A percentile compares a stretch with the other conserved stretches of the same genome.
Evolutionary conservation across 345 rosid genomes (phyloP).

Genomic region (Salix udensis): DNA sequence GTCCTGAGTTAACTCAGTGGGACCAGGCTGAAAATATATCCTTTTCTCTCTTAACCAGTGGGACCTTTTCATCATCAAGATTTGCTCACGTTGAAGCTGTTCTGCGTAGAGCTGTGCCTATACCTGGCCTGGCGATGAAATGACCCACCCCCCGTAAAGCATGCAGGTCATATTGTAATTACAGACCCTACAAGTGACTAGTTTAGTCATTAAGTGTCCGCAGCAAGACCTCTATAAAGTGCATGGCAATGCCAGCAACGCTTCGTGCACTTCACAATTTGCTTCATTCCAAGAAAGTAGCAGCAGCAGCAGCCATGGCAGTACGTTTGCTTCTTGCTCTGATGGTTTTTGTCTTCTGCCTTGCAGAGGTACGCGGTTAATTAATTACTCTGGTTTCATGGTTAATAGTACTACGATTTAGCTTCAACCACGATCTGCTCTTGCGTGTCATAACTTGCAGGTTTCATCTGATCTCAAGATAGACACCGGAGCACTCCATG

Average conservation of each 20-base stretch:
- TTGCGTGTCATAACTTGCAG: background rate
- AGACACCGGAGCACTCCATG: constrained; percentile 3
- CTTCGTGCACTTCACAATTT: background rate
- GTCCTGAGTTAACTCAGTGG: background rate
- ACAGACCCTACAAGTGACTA: background rate
- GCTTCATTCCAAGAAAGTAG: background rate
- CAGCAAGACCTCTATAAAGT: constrained; percentile 19
- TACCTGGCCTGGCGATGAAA: background rate
- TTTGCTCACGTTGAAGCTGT: too few species aligned
- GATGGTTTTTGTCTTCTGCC: constrained; percentile 12
- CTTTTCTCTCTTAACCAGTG: too few species aligned
- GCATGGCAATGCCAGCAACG: background rate
- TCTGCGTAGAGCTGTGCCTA: too few species aligned
- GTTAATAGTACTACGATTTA: background rate
- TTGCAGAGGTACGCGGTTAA: constrained; percentile 16
- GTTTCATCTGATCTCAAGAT: constrained; percentile 28
- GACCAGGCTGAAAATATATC: too few species aligned
- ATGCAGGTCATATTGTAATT: constrained; percentile 1
- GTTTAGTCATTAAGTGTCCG: background rate
- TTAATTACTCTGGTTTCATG: background rate
- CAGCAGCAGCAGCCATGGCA: constrained; percentile 1
- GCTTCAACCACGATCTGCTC: background rate
- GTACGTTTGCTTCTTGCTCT: constrained; percentile 20
- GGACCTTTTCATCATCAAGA: too few species aligned
- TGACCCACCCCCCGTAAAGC: background rate